A percentile compares a stretch with the other conserved stretches of the same genome.
Evolutionary conservation across 2,329 filamentous ascomycete genomes (phyloP).

Genomic region (Pseudogymnoascus sp.): DNA sequence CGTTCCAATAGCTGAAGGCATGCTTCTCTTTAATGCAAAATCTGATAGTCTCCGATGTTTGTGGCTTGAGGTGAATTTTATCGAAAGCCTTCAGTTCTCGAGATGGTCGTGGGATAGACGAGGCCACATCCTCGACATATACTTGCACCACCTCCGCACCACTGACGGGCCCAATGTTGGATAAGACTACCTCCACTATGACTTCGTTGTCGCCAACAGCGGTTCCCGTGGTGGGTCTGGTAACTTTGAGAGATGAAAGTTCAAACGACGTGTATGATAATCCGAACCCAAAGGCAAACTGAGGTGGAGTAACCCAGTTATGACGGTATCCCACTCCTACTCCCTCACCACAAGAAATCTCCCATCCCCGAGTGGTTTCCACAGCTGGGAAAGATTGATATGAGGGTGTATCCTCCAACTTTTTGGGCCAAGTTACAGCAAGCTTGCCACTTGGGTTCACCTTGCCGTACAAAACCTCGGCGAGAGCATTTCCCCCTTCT

Average conservation of each 20-base stretch:
- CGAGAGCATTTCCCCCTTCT: constrained; percentile 60
- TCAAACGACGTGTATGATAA: constrained; percentile 9
- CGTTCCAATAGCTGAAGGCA: constrained; percentile 10
- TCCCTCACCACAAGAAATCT: background rate
- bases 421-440: constrained; percentile 48
- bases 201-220: background rate
- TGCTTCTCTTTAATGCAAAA: background rate
- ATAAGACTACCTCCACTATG: background rate
- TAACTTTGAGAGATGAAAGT: background rate
- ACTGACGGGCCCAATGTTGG: background rate
- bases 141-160: constrained; percentile 14
- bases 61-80: constrained; percentile 8
- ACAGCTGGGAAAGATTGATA: background rate
- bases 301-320: background rate
- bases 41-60: background rate
- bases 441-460: constrained; percentile 49
- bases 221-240: background rate
- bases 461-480: constrained; percentile 68
- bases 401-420: constrained; percentile 16
- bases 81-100: constrained; percentile 11
- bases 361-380: background rate
- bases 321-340: background rate
- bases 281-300: constrained; percentile 2
- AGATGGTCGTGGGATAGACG: background rate
- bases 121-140: constrained; percentile 11